Base-by-base conservation (phyloP, 345 rosid genomes). In the Camelina sativa region DNA sequence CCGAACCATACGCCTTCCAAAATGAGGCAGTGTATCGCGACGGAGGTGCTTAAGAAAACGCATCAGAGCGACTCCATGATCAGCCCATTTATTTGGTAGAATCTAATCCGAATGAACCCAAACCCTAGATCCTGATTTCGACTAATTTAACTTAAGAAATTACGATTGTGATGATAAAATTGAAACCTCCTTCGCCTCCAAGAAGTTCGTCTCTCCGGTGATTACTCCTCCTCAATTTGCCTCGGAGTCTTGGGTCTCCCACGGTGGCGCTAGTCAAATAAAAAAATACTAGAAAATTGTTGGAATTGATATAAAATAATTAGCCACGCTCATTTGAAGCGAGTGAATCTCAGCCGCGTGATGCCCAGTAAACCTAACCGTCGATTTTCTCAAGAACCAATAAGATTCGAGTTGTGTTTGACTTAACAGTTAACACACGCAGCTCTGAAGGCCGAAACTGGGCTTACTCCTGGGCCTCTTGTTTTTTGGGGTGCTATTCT, bases 121-220 rank as follows among this genome's bases (percentile, higher is more conserved):
- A 71, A 50, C 68, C 80, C 80, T 58, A 72, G 30, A 40, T 13
- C 41, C 56, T 20, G 65, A 8, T 50, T 51, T 65, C 9, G 20
- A 25, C 17, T 16, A 32, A 57, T 3, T 52, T 3, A 4, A 3
- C 23, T 37, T 1, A 15, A 4, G 12, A 59, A 25, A 34, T 15
- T 2, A 9, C 43, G 35, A 43, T 15, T 2, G 17, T 15, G 5
- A 8, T 59, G 50, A 15, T 32, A n/a, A 38, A 41, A 58, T 60
- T 57, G 65, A 35, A 23, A 44, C 12, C 20, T 53, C 30, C 34
- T 44, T 61, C 32, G 22, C 30, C 48, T 13, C 43, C 35, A 35
- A 30, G 8, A 23, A 37, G 48, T 50, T 59, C 37, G 50, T 58
- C 38, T 28, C 63, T 61, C 75, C 79, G 79, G 41, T 51, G 63